phyloP scores from a whole-genome alignment of 768 basidiomycete species.

The Lactarius trivialis region DNA sequence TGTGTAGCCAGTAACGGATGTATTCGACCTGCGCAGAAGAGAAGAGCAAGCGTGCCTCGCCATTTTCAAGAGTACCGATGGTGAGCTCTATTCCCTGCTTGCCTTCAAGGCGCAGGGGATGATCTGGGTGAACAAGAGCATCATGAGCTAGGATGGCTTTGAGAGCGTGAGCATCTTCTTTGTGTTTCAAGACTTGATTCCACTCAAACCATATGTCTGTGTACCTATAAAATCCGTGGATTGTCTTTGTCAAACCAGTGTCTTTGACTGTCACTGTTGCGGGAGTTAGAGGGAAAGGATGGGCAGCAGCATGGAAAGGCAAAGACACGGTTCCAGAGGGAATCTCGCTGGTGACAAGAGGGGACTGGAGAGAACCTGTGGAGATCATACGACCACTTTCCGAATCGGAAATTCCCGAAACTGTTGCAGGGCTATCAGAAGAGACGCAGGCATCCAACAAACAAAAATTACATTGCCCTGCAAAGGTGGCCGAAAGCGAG shows the following conservation, averaged over 20 bases:
- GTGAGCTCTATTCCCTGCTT: slow-evolving; percentile 64
- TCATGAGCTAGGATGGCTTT: slow-evolving; percentile 70
- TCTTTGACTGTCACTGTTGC: slow-evolving; percentile 14
- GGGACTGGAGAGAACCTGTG: too few relatives aligned
- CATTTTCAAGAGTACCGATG: slow-evolving; percentile 63
- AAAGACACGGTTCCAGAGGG: too few relatives aligned
- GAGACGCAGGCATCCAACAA: too few relatives aligned
- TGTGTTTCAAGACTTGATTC: slow-evolving; percentile 49
- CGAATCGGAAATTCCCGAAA: not conserved
- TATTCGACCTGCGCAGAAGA: slow-evolving; percentile 84
- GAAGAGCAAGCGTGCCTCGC: slow-evolving; percentile 74
- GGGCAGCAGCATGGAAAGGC: too few relatives aligned
- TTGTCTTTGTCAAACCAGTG: slow-evolving; percentile 39
- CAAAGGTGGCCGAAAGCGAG: too few relatives aligned
- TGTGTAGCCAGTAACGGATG: slow-evolving; percentile 78
- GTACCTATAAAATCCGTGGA: slow-evolving; percentile 67
- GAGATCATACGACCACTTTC: not conserved
- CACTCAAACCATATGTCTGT: slow-evolving; percentile 84
- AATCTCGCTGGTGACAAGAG: not conserved
- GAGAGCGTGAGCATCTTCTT: slow-evolving; percentile 50
- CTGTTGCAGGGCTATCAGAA: too few relatives aligned
- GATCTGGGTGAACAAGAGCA: slow-evolving; percentile 58
- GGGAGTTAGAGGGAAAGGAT: not conserved
- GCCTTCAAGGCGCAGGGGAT: slow-evolving; percentile 62
- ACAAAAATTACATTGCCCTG: too few relatives aligned